Evolutionary conservation across 2,329 filamentous ascomycete species (phyloP), one percentile per base, ranked within the genome.

Genomic region (Dactylellina cionopaga): DNA sequence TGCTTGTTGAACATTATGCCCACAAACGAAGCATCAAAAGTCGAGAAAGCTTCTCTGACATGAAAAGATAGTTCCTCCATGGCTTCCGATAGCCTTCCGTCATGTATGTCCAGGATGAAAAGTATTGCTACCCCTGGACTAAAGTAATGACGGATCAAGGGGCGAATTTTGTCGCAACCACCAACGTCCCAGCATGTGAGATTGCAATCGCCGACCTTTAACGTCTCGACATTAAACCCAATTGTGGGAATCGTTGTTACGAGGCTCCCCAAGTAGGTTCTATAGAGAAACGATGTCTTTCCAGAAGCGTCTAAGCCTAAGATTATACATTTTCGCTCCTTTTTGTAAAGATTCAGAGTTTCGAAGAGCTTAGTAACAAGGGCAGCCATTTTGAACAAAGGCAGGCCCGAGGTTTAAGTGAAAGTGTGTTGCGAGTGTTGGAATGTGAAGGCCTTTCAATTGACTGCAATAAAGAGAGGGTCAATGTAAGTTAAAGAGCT

Each of bases 1-100:
- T 80, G 79, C 13, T 79, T 80, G 70, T 77, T 80, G 43, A 80
- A 75, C 1, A 80, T 7, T 11, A 80, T 75, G 41, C 79, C 79
- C 52, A 79, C 74, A 52, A 79, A 66, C 3, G 59, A 70, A 5
- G 75, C 62, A 4, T 75, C 76, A 1, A 46, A 54, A 6, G 70
- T 37, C 1, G 77, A 71, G 5, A 46, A 1, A 51, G 79, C 76
- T 65, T 70, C 75, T 5, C 35, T 22, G 13, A 78, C n/a, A 0
- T 66, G 75, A 27, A 56, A 58, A n/a, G 74, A 74, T 1, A 80
- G 74, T 43, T 79, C 75, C n/a, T 77, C 76, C 0, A 80, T 33
- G 0, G 78, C 78, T 3, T 76, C 76, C 5, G 76, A 74, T 1
- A 79, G 33, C 11, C 78, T 75, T 0, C 74, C 74, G 0, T 79